Evolutionary conservation across 805 yeast species (phyloP).

Genomic region (Torulaspora indica): DNA sequence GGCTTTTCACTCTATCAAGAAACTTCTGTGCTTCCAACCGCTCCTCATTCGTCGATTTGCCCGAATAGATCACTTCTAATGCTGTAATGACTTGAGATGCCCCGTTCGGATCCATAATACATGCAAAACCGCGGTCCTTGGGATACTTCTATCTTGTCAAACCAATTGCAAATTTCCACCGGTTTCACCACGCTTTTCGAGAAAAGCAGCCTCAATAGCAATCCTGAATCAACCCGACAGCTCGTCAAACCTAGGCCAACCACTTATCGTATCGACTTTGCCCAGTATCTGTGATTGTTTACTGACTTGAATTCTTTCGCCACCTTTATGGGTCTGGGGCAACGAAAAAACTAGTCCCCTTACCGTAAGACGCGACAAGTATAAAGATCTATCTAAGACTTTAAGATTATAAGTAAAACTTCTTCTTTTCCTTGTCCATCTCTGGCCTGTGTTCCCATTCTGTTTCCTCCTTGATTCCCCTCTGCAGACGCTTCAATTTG

Average conservation of each 20-base stretch:
- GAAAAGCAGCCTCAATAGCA: too few species aligned
- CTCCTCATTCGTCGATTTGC: conserved; percentile 54
- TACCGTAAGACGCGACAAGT: conserved; percentile 8
- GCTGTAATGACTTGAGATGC: conserved; percentile 74
- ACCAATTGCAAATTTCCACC: not conserved
- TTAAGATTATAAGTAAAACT: conserved; percentile 62
- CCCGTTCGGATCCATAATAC: conserved; percentile 60
- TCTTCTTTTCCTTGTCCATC: conserved; percentile 94
- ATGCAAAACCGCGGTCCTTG: not conserved
- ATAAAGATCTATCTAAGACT: not conserved
- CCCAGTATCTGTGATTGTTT: not conserved
- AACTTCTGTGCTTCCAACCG: conserved; percentile 58
- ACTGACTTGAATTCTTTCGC: conserved; percentile 6
- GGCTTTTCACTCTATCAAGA: conserved; percentile 67
- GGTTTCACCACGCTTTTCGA: not conserved
- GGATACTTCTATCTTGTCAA: not conserved
- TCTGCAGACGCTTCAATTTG: conserved; percentile 80
- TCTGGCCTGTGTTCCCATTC: conserved; percentile 97
- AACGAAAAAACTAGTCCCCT: conserved; percentile 9
- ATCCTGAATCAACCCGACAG: not conserved
- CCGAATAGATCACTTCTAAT: conserved; percentile 65
- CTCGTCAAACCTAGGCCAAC: not conserved
- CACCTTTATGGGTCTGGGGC: conserved; percentile 10
- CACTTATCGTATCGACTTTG: not conserved
- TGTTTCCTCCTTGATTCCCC: conserved; percentile 84